These are phyloP conservation scores for Cordia subcordata DNA, from an alignment of 257 asterid species.

Conservation along the genomic window DNA sequence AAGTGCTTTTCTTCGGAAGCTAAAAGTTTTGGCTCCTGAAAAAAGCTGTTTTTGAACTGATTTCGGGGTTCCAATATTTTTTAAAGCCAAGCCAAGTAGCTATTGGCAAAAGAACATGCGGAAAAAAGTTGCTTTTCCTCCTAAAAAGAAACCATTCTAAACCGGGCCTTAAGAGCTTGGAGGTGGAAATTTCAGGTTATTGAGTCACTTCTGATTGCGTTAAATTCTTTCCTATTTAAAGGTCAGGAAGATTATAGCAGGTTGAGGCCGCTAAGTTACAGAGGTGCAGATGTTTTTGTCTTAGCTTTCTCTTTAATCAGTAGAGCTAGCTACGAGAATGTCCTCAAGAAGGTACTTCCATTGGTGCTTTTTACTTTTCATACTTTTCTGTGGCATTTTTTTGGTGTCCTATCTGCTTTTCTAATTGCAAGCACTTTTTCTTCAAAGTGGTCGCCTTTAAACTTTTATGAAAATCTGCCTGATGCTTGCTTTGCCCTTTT, in stretches of 20 bases:
- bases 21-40: too few species aligned
- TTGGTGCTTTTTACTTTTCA: conserved; percentile 2
- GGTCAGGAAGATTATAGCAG: conserved; percentile 98
- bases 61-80: too few species aligned
- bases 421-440: not conserved
- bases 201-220: not conserved
- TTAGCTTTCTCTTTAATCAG: conserved; percentile 92
- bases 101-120: too few species aligned
- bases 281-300: conserved; percentile 90
- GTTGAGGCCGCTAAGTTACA: conserved; percentile 92
- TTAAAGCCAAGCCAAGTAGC: too few species aligned
- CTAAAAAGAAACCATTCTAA: too few species aligned
- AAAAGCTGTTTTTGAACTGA: too few species aligned
- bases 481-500: not conserved
- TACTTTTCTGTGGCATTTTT: conserved; percentile 1
- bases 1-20: too few species aligned
- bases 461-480: conserved; percentile 9
- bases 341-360: conserved; percentile 71
- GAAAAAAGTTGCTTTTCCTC: conserved; percentile 9
- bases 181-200: not conserved
- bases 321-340: conserved; percentile 91
- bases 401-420: not conserved
- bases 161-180: too few species aligned
- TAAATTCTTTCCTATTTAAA: conserved; percentile 17
- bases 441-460: conserved; percentile 3